Base-by-base conservation (phyloP, 2,329 filamentous ascomycete genomes). In the Fusarium globosum region DNA sequence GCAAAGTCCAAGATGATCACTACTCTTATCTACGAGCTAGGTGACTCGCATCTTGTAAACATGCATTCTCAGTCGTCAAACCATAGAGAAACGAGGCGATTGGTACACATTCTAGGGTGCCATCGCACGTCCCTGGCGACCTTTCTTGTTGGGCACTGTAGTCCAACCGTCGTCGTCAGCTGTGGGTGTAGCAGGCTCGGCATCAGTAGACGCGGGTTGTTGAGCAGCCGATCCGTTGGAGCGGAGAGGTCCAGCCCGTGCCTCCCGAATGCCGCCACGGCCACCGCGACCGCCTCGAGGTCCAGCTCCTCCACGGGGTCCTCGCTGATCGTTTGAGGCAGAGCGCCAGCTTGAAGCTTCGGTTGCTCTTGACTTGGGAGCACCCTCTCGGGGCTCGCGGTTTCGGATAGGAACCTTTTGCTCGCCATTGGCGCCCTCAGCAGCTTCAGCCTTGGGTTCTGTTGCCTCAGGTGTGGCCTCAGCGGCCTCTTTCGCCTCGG, bases 161-260 rank as follows among this genome's bases (percentile, higher is more conserved):
- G 88, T 90, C 90, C 90, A 92, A 74, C 90, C 90, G 79, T 92
- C 77, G 7, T 79, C 90, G 42, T 89, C 89, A 52, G 89, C 87
- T 56, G 84, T 80, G 43, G 83, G 81, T 57, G 83, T 82, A 41
- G 83, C 75, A 42, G 75, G 80, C 42, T 77, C 80, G 36, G 73
- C 80, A 42, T 75, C 80, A 36, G 73, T 77, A 48, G 80, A 77
- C 18, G 80, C 76, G 70, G 80, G 78, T 72, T 83, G 83, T 76
- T 82, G 81, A 55, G 79, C 78, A 67, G 85, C 77, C 16, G 83
- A 79, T 65, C 87, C 86, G 78, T 89, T 89, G 66, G 85, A 78
- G 42, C 87, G 88, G 48, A 83, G 83, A 51, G 83, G 81, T 62
- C 68, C 68, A 66, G 67, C 33, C 12, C 86, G 86, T 62, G 80